Conservation (phyloP, 2,329 filamentous ascomycete species). For the Colletotrichum navitas region DNA sequence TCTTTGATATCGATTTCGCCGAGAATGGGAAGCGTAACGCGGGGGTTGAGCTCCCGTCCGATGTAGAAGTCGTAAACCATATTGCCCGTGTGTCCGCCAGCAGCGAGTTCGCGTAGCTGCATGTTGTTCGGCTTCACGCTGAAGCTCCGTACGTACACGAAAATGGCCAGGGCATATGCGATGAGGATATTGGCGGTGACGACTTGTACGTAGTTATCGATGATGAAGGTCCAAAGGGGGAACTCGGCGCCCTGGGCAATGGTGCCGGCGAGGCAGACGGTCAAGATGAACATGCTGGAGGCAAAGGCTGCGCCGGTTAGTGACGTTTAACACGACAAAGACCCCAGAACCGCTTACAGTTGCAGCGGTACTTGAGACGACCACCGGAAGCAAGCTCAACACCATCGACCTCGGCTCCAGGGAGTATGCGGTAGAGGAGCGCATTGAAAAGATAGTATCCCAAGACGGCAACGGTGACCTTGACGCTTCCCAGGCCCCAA, state of each 20-base stretch:
- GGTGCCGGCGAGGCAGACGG: slow-evolving; percentile 80
- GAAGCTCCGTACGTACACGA: slow-evolving; percentile 87
- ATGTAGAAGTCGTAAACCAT: slow-evolving; percentile 95
- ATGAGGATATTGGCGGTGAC: slow-evolving; percentile 87
- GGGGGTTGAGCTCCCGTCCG: slow-evolving; percentile 93
- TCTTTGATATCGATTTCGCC: slow-evolving; percentile 92
- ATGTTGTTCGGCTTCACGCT: slow-evolving; percentile 81
- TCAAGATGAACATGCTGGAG: slow-evolving; percentile 80
- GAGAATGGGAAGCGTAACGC: slow-evolving; percentile 80
- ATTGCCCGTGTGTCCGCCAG: slow-evolving; percentile 86
- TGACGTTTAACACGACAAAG: neutral
- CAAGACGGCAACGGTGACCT: slow-evolving; percentile 77
- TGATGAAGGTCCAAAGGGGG: slow-evolving; percentile 90
- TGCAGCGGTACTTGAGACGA: slow-evolving; percentile 85
- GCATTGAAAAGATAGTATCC: slow-evolving; percentile 84
- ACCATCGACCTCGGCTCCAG: slow-evolving; percentile 79
- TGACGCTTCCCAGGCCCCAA: slow-evolving; percentile 75
- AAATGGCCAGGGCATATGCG: slow-evolving; percentile 78
- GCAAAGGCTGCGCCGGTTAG: slow-evolving; percentile 70
- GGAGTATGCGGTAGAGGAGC: slow-evolving; percentile 80
- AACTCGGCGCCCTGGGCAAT: slow-evolving; percentile 83
- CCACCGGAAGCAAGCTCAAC: slow-evolving; percentile 78
- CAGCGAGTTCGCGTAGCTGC: slow-evolving; percentile 81
- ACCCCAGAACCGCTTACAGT: slow-evolving; percentile 62
- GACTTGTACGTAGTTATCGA: slow-evolving; percentile 89